These are phyloP conservation scores for Acanthochlamys bracteata DNA, from an alignment of 106 monocot genomes.

Conservation along the genomic window DNA sequence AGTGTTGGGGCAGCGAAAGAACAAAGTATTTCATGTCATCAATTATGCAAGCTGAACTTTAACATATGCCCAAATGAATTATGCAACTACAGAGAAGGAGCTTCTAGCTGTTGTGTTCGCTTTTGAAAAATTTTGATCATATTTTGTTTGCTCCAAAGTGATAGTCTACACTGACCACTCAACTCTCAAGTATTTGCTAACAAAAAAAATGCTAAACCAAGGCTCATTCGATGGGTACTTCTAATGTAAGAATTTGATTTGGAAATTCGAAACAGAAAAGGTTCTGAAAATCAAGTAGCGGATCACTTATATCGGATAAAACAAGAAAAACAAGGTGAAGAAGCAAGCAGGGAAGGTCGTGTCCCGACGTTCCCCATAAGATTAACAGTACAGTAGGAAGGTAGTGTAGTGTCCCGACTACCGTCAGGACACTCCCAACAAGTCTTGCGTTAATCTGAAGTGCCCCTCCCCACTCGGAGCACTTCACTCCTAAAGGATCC, in stretches of 20 bases:
- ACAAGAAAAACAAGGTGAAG: no score
- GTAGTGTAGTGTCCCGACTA: no score
- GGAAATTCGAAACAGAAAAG: background rate
- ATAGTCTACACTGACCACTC: conserved; percentile 2
- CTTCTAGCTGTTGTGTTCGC: conserved; percentile 3
- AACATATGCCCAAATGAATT: background rate
- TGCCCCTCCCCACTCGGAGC: no score
- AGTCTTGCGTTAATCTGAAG: no score
- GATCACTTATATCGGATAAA: no score
- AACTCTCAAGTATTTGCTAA: background rate
- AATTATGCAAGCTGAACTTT: background rate
- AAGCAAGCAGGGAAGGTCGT: no score
- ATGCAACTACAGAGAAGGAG: conserved; percentile 3
- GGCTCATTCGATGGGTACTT: background rate
- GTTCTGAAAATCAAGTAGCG: no score
- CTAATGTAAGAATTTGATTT: conserved; percentile 2
- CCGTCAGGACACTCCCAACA: no score
- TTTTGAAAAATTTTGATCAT: background rate
- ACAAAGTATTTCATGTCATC: background rate
- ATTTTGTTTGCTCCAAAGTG: background rate
- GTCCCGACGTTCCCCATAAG: no score
- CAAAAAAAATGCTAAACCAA: conserved; percentile 1
- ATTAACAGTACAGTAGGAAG: no score
- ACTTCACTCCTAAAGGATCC: no score
- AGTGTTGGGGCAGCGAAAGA: background rate